A percentile compares a stretch with the other conserved stretches of the same genome.
These are phyloP conservation scores for Silybum marianum DNA, from an alignment of 129 eudicot species.

Conservation along the genomic window DNA sequence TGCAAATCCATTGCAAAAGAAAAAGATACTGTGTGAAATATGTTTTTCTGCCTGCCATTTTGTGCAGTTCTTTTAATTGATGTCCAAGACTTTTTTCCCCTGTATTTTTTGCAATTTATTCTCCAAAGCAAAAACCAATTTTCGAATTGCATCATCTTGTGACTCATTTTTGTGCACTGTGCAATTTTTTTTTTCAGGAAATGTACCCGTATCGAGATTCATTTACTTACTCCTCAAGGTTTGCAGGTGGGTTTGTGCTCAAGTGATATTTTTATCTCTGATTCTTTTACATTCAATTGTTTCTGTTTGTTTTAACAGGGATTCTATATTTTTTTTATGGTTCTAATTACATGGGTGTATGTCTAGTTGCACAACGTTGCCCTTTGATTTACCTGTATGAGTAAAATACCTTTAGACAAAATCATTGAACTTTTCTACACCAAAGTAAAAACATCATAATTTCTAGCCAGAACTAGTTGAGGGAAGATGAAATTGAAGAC, in stretches of 20 bases:
- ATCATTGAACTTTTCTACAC: not conserved
- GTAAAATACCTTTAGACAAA: not conserved
- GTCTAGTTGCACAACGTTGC: conserved; percentile 1
- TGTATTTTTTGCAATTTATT: not conserved
- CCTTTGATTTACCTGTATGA: not conserved
- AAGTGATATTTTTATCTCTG: not conserved
- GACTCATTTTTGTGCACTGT: not conserved
- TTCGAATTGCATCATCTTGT: conserved; percentile 4
- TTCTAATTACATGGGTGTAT: not conserved
- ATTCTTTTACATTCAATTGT: not conserved
- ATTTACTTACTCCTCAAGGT: conserved; percentile 78
- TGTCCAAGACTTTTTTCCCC: not conserved
- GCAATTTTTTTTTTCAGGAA: conserved; percentile 52
- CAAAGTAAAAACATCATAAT: not conserved
- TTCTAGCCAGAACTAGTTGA: not conserved
- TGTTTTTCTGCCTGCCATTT: not conserved
- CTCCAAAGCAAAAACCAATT: not conserved
- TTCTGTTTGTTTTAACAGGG: not conserved
- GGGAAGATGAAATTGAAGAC: not conserved
- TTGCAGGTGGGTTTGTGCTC: conserved; percentile 56
- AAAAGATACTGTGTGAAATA: not conserved
- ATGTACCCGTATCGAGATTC: conserved; percentile 96
- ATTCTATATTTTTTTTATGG: not conserved
- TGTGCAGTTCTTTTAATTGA: not conserved
- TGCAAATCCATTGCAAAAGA: not conserved